Base-by-base conservation (phyloP, 257 asterid genomes). In the Penstemon davidsonii region DNA sequence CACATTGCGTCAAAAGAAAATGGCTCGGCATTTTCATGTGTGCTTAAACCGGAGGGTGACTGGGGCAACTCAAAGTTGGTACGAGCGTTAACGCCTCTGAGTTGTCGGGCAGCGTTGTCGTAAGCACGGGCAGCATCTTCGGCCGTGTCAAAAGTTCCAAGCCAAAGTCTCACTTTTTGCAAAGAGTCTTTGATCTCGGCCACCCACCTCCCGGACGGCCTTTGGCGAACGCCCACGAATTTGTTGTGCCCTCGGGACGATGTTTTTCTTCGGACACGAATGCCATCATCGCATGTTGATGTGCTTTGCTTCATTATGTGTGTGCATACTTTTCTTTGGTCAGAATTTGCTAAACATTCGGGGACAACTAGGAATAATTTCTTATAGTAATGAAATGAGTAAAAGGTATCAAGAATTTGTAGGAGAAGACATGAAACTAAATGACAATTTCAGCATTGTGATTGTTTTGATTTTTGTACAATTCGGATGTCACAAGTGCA, bases 191-290 rank as follows among this genome's bases (percentile, higher is more conserved):
- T 90, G 64, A 90, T 90, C 85, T 90, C 96, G 0, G 96, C 96
- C 2, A 90, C 96, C 96, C 96, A 90, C n/a, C 96, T 60, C 4
- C 96, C 96, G 0, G 95, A 87, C 0, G 96, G 95, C 33, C 96
- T 70, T 43, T 90, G 95, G 10, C 96, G 91, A 43, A 87, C 93
- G 0, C 95, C 96, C 0, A 90, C 92, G 6, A 74, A 89, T 71
- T 85, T 84, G 80, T 83, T 91, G 76, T 89, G 96, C 19, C 93
- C 93, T 65, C 96, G 77, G 0, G 91, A 77, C 38, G 89, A 76
- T 0, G 91, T 72, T 59, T 88, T 88, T 43, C 72, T 68, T 15
- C 87, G 70, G 62, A 78, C 64, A 0, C 79, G 76, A 11, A 62
- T 40, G 0, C 83, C 83, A 1, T 75, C 78, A 3, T 70, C 82